phyloP scores from a whole-genome alignment of 2,329 filamentous ascomycete genomes.

The Parascedosporium putredinis region DNA sequence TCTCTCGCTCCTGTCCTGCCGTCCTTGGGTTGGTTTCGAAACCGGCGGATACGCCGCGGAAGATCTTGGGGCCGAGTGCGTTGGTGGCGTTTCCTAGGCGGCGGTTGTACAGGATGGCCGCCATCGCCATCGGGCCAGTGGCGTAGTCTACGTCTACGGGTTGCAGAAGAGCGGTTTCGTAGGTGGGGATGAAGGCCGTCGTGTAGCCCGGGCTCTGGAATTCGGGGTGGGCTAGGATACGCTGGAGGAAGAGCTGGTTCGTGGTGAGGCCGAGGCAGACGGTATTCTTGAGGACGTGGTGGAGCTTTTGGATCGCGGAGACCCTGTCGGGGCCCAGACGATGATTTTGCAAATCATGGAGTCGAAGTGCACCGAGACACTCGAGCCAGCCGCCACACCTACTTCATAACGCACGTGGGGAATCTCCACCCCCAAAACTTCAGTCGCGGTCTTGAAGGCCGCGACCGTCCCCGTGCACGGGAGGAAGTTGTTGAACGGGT shows the following conservation, averaged over 20 bases:
- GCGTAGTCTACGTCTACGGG: neutral
- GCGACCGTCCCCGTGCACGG: constrained; percentile 18
- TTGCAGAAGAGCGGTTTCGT: neutral
- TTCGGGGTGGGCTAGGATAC: constrained; percentile 47
- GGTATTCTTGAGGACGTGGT: constrained; percentile 19
- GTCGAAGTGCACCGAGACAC: constrained; percentile 31
- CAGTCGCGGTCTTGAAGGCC: constrained; percentile 16
- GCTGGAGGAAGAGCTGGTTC: constrained; percentile 61
- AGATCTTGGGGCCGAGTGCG: neutral
- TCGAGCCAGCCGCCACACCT: constrained; percentile 21
- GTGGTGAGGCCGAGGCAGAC: constrained; percentile 36
- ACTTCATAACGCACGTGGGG: constrained; percentile 27
- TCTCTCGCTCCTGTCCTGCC: neutral
- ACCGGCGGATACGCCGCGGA: neutral
- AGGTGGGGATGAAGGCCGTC: constrained; percentile 50
- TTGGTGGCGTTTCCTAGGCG: neutral
- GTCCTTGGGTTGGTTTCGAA: constrained; percentile 7
- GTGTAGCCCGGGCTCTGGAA: constrained; percentile 56
- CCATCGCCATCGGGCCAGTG: constrained; percentile 4
- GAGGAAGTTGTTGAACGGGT: constrained; percentile 15
- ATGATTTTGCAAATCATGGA: constrained; percentile 34
- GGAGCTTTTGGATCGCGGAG: constrained; percentile 22
- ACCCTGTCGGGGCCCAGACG: constrained; percentile 22
- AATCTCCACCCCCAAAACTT: constrained; percentile 1
- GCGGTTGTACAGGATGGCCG: constrained; percentile 1